Conservation (phyloP, 2,329 filamentous ascomycete species). For the Fusarium phyllophilum region DNA sequence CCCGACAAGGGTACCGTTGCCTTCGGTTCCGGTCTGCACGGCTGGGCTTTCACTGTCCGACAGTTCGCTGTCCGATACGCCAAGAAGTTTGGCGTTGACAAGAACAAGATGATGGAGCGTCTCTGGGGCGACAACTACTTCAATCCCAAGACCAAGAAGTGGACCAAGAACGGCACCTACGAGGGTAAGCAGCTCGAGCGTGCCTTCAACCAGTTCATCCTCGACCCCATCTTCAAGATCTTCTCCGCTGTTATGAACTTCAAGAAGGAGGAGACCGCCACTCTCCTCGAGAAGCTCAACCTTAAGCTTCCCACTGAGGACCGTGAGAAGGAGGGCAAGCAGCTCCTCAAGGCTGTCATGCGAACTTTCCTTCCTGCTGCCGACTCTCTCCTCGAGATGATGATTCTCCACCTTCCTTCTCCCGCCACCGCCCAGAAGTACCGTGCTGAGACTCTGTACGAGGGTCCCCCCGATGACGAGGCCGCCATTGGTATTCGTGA, state of each 20-base stretch:
- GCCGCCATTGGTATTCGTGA: slow-evolving; percentile 96
- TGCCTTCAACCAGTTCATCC: slow-evolving; percentile 99
- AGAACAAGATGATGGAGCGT: slow-evolving; percentile 99
- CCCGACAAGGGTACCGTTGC: slow-evolving; percentile 97
- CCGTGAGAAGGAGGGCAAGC: slow-evolving; percentile 95
- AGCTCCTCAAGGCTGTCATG: slow-evolving; percentile 98
- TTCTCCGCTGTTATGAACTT: slow-evolving; percentile 97
- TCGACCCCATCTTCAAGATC: slow-evolving; percentile 99
- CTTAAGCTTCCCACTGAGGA: slow-evolving; percentile 91
- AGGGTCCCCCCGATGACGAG: slow-evolving; percentile 94
- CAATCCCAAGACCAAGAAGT: slow-evolving; percentile 99
- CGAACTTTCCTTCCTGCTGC: slow-evolving; percentile 98
- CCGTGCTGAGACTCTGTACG: slow-evolving; percentile 98
- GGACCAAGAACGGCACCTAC: slow-evolving; percentile 86
- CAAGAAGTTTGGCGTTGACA: slow-evolving; percentile 99
- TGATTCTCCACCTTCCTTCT: slow-evolving; percentile 98
- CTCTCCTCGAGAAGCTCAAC: slow-evolving; percentile 89
- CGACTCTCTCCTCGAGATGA: slow-evolving; percentile 99
- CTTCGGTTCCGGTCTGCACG: slow-evolving; percentile 99
- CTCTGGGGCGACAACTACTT: slow-evolving; percentile 99
- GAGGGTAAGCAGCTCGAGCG: slow-evolving; percentile 94
- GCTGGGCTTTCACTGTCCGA: slow-evolving; percentile 99
- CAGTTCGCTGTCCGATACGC: slow-evolving; percentile 96
- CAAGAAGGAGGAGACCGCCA: slow-evolving; percentile 91
- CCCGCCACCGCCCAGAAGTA: slow-evolving; percentile 96